Evolutionary conservation across 1,284 basidiomycete species (phyloP), one percentile per base, ranked within the genome.

Genomic region (Puccinia sorghi): DNA sequence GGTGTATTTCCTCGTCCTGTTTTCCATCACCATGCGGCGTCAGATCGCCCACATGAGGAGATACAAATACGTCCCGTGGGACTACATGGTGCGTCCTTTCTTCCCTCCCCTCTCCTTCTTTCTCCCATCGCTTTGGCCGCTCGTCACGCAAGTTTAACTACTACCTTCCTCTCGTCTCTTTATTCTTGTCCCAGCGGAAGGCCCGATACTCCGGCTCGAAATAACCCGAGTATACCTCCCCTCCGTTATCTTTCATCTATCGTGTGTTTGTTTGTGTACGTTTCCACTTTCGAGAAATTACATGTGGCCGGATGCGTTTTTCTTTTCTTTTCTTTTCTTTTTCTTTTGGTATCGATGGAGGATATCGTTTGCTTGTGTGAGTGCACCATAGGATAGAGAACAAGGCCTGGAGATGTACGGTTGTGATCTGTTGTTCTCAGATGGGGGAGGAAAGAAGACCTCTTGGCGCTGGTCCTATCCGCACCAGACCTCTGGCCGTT

Each of bases 1-100:
- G 61, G 84, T 86, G 79, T 75, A 75, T 87, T 94, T 94, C 87
- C 90, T 91, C 84, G 90, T 92, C 71, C 88, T 95, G 66, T 94
- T 95, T 84, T 89, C 91, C 27, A 86, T 96, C 82, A 95, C 93
- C 17, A 95, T 96, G 93, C 88, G 93, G 81, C 88, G 93, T 82
- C 93, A 95, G 86, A 93, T 96, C 50, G 61, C 73, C 20, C 73
- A 76, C 63, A 76, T 76, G 73, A 64, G 63, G 64, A 61, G 73
- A 54, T 76, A 76, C 52, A 76, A 76, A 76, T 76, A 76, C 50
- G 73, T 76, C 9, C 73, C 73, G 20, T 76, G 73, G 73, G 73
- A 76, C 43, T 76, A 76, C 63, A 76, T 76, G 73, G 73, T 76
- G 56, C 48, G 48, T 76, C 12, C 43, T n/a, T 50, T n/a, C 15